Evolutionary conservation across 495 filamentous ascomycete species (phyloP), one percentile per base, ranked within the genome.

Genomic region (Rhizodiscina lignyota): DNA sequence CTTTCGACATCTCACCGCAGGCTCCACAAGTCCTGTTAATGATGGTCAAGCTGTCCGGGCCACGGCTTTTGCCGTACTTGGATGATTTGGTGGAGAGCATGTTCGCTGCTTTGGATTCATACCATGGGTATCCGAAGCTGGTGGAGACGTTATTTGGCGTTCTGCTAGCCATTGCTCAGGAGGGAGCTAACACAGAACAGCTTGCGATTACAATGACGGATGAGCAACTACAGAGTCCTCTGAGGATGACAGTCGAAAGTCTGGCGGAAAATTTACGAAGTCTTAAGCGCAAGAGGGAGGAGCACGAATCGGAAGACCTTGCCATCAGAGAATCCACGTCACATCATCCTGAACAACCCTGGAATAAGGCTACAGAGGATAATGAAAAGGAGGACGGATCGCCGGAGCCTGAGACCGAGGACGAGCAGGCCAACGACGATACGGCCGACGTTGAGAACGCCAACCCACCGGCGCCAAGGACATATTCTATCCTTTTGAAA

Each of bases 41-140:
- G 85, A 89, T 99, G 81, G 67, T 96, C 36, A 75, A 70, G 18
- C 63, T 99, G 21, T 80, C 83, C 30, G 89, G 91, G 5, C 74
- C 83, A 5, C 64, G 61, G 21, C 57, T 99, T 5, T 63, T 96
- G 18, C 84, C 86, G 0, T 96, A 82, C 50, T 59, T 99, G 16
- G 91, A 96, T 45, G 89, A 99, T 50, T 68, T 91, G 12, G 72
- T 96, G 0, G 76, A 72, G 5, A 83, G 80, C 2, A 81, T 96
- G 17, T 94, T 99, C 47, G 80, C 77, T 0, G 83, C 89, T 2
- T 53, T 99, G 21, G 86, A 94, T 41, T 73, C 79, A 40, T 96
- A 84, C 46, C 91, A 99, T 54, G 89, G 89, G 3, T 96, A 96
- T 51, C 77, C 83, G 1, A 63, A 68, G 22, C 72, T 96, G 24